Evolutionary conservation across 805 yeast genomes (phyloP).

Genomic region (Ogataea corticis): DNA sequence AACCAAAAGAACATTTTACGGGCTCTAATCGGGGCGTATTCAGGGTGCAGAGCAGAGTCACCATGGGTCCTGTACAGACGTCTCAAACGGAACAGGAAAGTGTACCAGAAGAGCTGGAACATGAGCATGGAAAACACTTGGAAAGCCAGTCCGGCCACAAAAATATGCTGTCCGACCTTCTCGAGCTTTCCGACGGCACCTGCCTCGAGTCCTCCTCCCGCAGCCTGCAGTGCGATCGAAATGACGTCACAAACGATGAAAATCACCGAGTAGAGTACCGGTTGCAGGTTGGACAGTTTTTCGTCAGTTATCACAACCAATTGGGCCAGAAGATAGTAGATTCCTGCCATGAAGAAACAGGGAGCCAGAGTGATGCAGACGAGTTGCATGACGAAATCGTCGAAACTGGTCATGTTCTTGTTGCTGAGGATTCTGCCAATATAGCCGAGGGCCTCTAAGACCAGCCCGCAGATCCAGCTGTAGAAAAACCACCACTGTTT

Average conservation of each 20-base stretch:
- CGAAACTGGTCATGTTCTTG: constrained; percentile 32
- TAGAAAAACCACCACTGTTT: constrained; percentile 67
- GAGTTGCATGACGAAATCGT: constrained; percentile 61
- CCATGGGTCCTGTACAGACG: constrained; percentile 28
- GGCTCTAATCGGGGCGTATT: constrained; percentile 37
- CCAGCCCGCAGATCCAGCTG: constrained; percentile 55
- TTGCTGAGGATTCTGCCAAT: constrained; percentile 55
- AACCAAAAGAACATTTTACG: constrained; percentile 40
- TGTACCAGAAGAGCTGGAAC: constrained; percentile 52
- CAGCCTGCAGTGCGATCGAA: constrained; percentile 66
- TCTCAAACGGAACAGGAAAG: constrained; percentile 45
- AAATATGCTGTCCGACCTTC: constrained; percentile 56
- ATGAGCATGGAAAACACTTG: constrained; percentile 72
- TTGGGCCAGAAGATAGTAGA: constrained; percentile 72
- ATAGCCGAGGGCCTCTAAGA: constrained; percentile 69
- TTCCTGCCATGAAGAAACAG: constrained; percentile 80
- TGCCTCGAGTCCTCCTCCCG: constrained; percentile 76
- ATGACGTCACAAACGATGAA: constrained; percentile 68
- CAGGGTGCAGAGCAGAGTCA: constrained; percentile 37
- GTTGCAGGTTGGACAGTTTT: constrained; percentile 50
- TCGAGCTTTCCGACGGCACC: constrained; percentile 43
- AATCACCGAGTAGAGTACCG: constrained; percentile 60
- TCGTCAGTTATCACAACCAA: constrained; percentile 61
- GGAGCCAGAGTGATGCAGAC: constrained; percentile 77
- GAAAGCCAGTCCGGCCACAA: constrained; percentile 76